Evolutionary conservation across 768 basidiomycete species (phyloP).

Genomic region (Phaeotremella fagi): DNA sequence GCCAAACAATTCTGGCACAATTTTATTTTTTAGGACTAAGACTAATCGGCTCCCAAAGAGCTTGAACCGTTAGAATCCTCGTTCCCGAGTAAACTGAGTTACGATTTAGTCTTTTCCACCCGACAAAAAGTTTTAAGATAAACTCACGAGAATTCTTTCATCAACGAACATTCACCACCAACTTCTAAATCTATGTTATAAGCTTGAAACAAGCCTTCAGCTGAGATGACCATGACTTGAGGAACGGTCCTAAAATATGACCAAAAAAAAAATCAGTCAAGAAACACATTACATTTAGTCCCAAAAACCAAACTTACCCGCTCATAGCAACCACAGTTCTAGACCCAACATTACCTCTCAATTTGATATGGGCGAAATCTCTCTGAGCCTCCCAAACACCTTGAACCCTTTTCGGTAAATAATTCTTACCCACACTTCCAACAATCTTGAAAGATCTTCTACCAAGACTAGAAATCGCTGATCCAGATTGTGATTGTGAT

Average conservation of each 20-base stretch:
- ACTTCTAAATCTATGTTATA: constrained; percentile 94
- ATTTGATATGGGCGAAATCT: constrained; percentile 84
- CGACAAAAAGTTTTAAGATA: background rate
- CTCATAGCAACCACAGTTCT: constrained; percentile 84
- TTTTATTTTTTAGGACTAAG: too few species aligned
- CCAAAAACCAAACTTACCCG: constrained; percentile 57
- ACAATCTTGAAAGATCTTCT: constrained; percentile 43
- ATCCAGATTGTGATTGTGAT: constrained; percentile 8
- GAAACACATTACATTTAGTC: background rate
- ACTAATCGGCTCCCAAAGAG: background rate
- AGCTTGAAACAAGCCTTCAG: constrained; percentile 90
- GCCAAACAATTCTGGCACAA: background rate
- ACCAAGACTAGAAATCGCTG: constrained; percentile 35
- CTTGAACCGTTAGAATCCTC: constrained; percentile 24
- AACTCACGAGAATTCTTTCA: constrained; percentile 77
- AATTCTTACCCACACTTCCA: constrained; percentile 46
- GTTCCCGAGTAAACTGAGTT: constrained; percentile 28
- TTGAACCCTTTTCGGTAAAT: constrained; percentile 71
- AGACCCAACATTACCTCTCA: constrained; percentile 67
- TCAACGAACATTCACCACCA: constrained; percentile 88
- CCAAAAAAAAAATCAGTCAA: background rate
- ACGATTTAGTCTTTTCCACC: too few species aligned
- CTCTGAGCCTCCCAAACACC: constrained; percentile 96
- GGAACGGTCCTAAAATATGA: constrained; percentile 67
- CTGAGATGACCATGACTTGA: constrained; percentile 94